These are phyloP conservation scores for Thelephora ganbajun DNA, from an alignment of 768 basidiomycete species.

Conservation along the genomic window DNA sequence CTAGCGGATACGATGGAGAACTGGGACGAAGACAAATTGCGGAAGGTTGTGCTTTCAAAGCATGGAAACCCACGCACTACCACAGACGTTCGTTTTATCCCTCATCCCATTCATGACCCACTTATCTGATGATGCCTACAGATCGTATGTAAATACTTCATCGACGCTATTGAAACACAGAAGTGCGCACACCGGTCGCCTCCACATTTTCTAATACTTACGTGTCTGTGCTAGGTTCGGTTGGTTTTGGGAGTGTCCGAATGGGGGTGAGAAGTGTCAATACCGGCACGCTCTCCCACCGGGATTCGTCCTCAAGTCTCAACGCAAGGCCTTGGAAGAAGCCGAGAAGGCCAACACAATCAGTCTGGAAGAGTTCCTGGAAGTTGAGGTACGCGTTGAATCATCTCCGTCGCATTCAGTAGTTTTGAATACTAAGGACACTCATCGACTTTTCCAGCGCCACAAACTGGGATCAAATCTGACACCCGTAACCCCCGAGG, in stretches of 20 bases:
- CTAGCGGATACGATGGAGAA: constrained; percentile 85
- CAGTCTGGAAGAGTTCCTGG: constrained; percentile 91
- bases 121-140: constrained; percentile 16
- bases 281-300: constrained; percentile 94
- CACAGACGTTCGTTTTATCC: constrained; percentile 57
- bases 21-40: constrained; percentile 94
- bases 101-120: constrained; percentile 1
- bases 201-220: not conserved
- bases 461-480: constrained; percentile 86
- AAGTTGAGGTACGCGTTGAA: constrained; percentile 65
- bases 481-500: constrained; percentile 86
- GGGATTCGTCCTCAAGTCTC: constrained; percentile 89
- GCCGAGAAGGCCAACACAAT: constrained; percentile 83
- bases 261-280: constrained; percentile 67
- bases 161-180: constrained; percentile 87
- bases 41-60: constrained; percentile 76
- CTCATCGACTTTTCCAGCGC: constrained; percentile 33
- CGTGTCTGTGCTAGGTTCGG: constrained; percentile 40
- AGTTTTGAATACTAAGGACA: not conserved
- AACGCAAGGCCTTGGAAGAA: constrained; percentile 83
- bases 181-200: constrained; percentile 32
- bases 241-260: constrained; percentile 96
- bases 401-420: constrained; percentile 2
- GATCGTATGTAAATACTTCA: constrained; percentile 98
- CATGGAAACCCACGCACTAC: constrained; percentile 83